phyloP scores from a whole-genome alignment of 1,139 yeast genomes.

The Kodamaea sp. region DNA sequence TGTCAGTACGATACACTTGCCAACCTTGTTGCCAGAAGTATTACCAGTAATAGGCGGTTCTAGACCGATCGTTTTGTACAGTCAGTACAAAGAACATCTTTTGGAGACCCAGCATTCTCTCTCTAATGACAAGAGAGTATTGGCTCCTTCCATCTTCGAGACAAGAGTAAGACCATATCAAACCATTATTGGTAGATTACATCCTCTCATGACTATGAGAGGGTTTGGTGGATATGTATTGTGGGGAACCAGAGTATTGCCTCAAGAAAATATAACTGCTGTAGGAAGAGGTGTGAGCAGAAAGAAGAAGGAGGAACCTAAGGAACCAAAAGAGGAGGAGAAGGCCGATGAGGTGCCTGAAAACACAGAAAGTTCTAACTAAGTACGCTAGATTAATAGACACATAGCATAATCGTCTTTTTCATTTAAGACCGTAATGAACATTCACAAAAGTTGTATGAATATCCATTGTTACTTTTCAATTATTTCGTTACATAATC shows the following conservation, averaged over 20 bases:
- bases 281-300: constrained; percentile 53
- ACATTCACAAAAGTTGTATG: not conserved
- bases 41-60: constrained; percentile 80
- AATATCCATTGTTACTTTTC: not conserved
- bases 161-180: constrained; percentile 85
- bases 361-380: no score
- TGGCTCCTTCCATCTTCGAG: constrained; percentile 84
- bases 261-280: constrained; percentile 58
- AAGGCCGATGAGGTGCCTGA: constrained; percentile 3
- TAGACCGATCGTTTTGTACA: constrained; percentile 79
- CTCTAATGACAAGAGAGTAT: constrained; percentile 62
- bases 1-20: constrained; percentile 71
- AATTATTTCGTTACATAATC: constrained; percentile 1
- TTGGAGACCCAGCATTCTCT: constrained; percentile 72
- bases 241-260: constrained; percentile 79
- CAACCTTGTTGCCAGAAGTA: constrained; percentile 62
- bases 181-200: constrained; percentile 90
- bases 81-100: constrained; percentile 76
- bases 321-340: constrained; percentile 5
- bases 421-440: no score
- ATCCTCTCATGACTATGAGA: constrained; percentile 91
- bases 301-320: constrained; percentile 24
- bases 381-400: no score
- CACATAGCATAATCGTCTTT: no score
- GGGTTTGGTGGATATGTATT: constrained; percentile 91